Conservation (phyloP, 257 asterid species). For the Gentiana macrophylla region DNA sequence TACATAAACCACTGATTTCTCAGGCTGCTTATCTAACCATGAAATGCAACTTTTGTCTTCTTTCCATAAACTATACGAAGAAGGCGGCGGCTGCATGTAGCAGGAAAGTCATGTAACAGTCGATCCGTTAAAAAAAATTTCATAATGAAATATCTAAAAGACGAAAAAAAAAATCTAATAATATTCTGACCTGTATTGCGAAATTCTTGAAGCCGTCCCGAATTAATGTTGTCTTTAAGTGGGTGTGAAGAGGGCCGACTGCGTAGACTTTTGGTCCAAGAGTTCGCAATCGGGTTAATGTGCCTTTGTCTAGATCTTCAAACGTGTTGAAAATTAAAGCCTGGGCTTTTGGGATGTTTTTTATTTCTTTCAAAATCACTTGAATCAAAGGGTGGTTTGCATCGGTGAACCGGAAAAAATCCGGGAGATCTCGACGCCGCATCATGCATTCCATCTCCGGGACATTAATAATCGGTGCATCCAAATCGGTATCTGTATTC, state of each 20-base stretch:
- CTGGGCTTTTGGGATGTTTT: slow-evolving; percentile 32
- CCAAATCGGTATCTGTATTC: slow-evolving; percentile 36
- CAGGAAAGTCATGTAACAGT: no score
- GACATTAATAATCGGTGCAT: slow-evolving; percentile 20
- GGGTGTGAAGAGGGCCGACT: slow-evolving; percentile 60
- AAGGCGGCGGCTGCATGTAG: not conserved
- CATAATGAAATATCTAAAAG: no score
- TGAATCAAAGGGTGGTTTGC: slow-evolving; percentile 15
- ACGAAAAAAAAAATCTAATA: no score
- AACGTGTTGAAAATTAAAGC: slow-evolving; percentile 72
- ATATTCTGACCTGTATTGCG: no score
- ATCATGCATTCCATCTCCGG: slow-evolving; percentile 53
- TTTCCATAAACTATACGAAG: slow-evolving; percentile 11
- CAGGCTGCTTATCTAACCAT: slow-evolving; percentile 53
- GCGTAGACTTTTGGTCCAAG: slow-evolving; percentile 41
- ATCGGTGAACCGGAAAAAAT: slow-evolving; percentile 34
- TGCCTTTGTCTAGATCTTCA: slow-evolving; percentile 41
- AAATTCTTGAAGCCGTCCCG: not conserved
- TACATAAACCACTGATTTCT: slow-evolving; percentile 51
- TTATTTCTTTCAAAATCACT: slow-evolving; percentile 21
- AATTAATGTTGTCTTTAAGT: slow-evolving; percentile 18
- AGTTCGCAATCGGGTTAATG: slow-evolving; percentile 25
- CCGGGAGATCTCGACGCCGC: slow-evolving; percentile 62
- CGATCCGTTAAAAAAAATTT: no score
- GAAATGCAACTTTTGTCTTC: slow-evolving; percentile 20